Evolutionary conservation across 2,329 filamentous ascomycete species (phyloP), one percentile per base, ranked within the genome.

Genomic region (Epichloe sp.): DNA sequence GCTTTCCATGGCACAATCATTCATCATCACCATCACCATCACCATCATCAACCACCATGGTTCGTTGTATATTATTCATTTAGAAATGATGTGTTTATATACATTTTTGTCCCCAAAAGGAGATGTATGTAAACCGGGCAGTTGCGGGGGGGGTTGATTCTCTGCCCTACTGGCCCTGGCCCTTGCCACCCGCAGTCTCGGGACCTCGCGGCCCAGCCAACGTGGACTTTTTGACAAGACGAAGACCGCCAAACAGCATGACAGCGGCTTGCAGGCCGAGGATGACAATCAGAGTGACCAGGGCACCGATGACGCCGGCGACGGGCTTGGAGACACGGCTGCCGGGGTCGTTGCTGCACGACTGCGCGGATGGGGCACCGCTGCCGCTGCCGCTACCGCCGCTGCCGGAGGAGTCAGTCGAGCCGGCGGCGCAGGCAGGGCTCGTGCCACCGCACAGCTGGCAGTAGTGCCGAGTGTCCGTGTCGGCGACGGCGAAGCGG

Each of bases 241-340:
- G 70, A 54, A 77, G 57, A 11, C 74, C 73, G 5, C 65, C 68
- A 5, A 72, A 14, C 15, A 68, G 58, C 59, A 75, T 63, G 43
- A 74, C 60, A 14, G 73, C 60, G 10, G 63, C 70, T 61, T 75
- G 67, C 19, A 73, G 38, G 14, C 66, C 70, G 41, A 77, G 64
- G 15, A 79, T 67, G 11, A 77, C 72, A 10, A 70, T 69, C 5
- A 80, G 65, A 0, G 77, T 77, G 38, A 86, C 72, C 56, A 89
- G 66, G 43, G 88, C 86, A 44, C 87, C 83, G 48, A 94, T 89
- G 5, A 91, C 87, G 48, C 88, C 88, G 0, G 86, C 88, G n/a
- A 90, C 80, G 5, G 79, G 75, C 38, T 74, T 79, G 48, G 83
- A 85, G 31, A 94, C 72, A 8, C 77, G 75, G 48, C 68, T 64